These are phyloP conservation scores for Monosporozyma solicola DNA, from an alignment of 805 yeast species.

Conservation along the genomic window DNA sequence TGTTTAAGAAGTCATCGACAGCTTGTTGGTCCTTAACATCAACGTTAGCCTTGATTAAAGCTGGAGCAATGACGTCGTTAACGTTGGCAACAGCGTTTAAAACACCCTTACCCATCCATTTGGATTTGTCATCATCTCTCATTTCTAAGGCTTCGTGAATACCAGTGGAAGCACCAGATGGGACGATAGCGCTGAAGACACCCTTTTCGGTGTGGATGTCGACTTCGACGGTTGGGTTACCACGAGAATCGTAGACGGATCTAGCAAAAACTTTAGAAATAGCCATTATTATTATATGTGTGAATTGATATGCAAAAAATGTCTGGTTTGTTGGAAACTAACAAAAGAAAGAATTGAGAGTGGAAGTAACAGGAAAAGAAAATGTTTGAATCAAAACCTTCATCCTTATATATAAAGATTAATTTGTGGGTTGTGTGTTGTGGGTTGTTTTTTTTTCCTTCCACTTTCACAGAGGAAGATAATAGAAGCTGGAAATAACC, in stretches of 20 bases:
- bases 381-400: not conserved
- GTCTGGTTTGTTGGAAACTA: slow-evolving; percentile 13
- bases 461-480: not conserved
- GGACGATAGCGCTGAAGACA: slow-evolving; percentile 92
- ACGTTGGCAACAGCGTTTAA: slow-evolving; percentile 94
- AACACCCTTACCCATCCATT: slow-evolving; percentile 99
- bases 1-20: slow-evolving; percentile 75
- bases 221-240: slow-evolving; percentile 99
- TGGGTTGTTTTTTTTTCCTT: too few species aligned
- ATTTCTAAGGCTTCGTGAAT: slow-evolving; percentile 96
- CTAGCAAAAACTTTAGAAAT: slow-evolving; percentile 85
- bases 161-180: slow-evolving; percentile 99
- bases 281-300: slow-evolving; percentile 46
- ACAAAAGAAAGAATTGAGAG: not conserved
- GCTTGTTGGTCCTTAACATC: slow-evolving; percentile 83
- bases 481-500: not conserved
- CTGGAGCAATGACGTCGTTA: slow-evolving; percentile 91
- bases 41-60: slow-evolving; percentile 67
- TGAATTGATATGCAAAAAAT: slow-evolving; percentile 1
- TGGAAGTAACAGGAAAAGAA: slow-evolving; percentile 1
- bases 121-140: slow-evolving; percentile 95
- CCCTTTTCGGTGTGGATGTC: slow-evolving; percentile 91
- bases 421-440: not conserved
- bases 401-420: not conserved
- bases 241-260: slow-evolving; percentile 98